These are phyloP conservation scores for Phytophthora ohioensis DNA, from an alignment of 352 stramenopile species.

Conservation along the genomic window DNA sequence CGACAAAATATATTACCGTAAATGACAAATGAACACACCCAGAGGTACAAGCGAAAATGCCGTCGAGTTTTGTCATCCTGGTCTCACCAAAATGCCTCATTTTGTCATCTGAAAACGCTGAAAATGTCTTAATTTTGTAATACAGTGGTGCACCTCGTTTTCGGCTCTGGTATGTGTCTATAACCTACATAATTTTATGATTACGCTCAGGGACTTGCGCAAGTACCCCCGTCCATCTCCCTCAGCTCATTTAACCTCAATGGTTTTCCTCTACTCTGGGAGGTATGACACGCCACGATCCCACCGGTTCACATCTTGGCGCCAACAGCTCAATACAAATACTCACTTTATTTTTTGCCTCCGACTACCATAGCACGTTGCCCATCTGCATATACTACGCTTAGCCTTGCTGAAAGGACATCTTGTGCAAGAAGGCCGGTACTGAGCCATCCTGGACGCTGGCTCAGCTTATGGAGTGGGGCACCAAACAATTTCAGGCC, in stretches of 20 bases:
- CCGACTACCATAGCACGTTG: background rate
- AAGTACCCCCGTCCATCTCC: background rate
- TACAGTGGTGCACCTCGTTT: background rate
- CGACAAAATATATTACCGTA: too few species aligned
- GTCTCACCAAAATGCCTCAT: too few species aligned
- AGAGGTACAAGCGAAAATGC: too few species aligned
- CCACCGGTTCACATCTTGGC: background rate
- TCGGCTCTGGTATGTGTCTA: background rate
- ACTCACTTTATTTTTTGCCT: background rate
- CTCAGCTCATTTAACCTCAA: background rate
- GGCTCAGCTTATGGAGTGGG: background rate
- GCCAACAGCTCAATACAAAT: background rate
- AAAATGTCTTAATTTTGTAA: background rate
- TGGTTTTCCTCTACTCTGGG: background rate
- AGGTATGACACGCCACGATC: background rate
- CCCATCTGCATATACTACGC: background rate
- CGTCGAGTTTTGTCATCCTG: too few species aligned
- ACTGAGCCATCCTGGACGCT: background rate
- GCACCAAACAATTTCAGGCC: background rate
- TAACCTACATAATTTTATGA: background rate
- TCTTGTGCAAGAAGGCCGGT: background rate
- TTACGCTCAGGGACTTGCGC: background rate
- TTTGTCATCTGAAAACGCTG: too few species aligned
- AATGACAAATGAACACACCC: too few species aligned
- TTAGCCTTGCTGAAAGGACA: background rate